phyloP scores from a whole-genome alignment of 768 basidiomycete genomes.

The Phylloporus sp. region DNA sequence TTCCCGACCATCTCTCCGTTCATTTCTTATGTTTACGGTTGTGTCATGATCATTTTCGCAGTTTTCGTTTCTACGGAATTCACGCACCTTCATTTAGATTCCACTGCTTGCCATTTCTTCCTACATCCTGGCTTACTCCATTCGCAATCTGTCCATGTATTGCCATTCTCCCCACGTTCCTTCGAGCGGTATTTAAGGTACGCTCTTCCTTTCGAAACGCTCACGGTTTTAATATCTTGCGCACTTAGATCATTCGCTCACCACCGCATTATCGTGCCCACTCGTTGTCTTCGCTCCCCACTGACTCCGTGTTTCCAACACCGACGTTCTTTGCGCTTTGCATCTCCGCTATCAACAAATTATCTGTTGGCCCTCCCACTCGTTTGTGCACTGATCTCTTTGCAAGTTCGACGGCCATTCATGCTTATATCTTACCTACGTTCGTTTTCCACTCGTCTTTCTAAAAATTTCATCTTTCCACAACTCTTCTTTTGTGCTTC shows the following conservation, averaged over 20 bases:
- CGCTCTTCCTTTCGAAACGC: not conserved
- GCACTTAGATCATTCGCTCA: constrained; percentile 1
- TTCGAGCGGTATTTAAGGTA: constrained; percentile 18
- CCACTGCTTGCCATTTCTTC: not conserved
- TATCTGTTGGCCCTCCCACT: not conserved
- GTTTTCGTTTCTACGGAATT: constrained; percentile 1
- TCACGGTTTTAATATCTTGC: not conserved
- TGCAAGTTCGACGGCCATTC: constrained; percentile 4
- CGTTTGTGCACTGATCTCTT: not conserved
- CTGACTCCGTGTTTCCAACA: not conserved
- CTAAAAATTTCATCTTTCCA: not conserved
- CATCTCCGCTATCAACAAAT: not conserved
- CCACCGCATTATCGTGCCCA: constrained; percentile 1
- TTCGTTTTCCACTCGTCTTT: not conserved
- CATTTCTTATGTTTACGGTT: not conserved
- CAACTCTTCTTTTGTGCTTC: constrained; percentile 3
- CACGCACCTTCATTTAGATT: not conserved
- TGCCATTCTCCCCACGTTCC: constrained; percentile 1
- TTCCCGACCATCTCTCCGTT: constrained; percentile 3
- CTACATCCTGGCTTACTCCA: not conserved
- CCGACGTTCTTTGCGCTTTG: constrained; percentile 4
- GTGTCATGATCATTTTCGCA: not conserved
- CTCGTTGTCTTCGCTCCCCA: constrained; percentile 1
- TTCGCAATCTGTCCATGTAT: constrained; percentile 1
- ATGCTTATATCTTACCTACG: not conserved